Conservation (phyloP, 2,329 filamentous ascomycete genomes). For the Pestalotiopsis sp. region DNA sequence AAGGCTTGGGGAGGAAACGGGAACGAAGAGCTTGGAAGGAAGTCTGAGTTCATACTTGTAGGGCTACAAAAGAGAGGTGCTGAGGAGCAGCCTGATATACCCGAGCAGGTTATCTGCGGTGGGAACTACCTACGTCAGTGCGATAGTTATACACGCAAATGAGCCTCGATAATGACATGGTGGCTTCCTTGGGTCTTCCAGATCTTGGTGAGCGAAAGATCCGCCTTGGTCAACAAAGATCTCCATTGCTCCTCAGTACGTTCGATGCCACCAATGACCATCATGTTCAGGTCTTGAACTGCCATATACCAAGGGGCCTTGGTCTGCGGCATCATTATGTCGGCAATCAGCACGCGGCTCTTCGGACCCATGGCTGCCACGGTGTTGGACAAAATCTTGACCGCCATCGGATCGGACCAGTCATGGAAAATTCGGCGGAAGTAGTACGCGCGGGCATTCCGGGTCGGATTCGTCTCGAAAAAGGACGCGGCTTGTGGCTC, state of each 20-base stretch:
- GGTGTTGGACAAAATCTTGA: slow-evolving; percentile 33
- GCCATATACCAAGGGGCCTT: slow-evolving; percentile 31
- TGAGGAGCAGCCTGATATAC: no score
- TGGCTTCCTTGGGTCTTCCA: background rate
- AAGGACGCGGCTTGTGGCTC: background rate
- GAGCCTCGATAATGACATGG: background rate
- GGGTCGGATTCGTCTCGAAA: background rate
- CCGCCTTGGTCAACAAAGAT: slow-evolving; percentile 21
- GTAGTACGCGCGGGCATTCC: slow-evolving; percentile 30
- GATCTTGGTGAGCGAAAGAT: slow-evolving; percentile 8
- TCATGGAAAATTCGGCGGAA: slow-evolving; percentile 37
- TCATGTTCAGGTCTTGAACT: slow-evolving; percentile 36
- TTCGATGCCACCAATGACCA: slow-evolving; percentile 29
- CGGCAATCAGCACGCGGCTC: slow-evolving; percentile 42
- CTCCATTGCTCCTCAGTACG: slow-evolving; percentile 37
- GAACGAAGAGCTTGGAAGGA: no score
- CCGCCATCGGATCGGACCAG: slow-evolving; percentile 30
- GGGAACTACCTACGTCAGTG: no score
- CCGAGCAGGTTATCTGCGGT: no score
- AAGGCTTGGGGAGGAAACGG: no score
- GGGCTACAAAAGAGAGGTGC: no score
- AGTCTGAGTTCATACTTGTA: no score
- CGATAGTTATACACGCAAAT: no score
- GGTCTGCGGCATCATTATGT: slow-evolving; percentile 40
- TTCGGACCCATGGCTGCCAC: slow-evolving; percentile 32